Evolutionary conservation across 306 rosid species (phyloP).

Genomic region (Inga oerstediana): DNA sequence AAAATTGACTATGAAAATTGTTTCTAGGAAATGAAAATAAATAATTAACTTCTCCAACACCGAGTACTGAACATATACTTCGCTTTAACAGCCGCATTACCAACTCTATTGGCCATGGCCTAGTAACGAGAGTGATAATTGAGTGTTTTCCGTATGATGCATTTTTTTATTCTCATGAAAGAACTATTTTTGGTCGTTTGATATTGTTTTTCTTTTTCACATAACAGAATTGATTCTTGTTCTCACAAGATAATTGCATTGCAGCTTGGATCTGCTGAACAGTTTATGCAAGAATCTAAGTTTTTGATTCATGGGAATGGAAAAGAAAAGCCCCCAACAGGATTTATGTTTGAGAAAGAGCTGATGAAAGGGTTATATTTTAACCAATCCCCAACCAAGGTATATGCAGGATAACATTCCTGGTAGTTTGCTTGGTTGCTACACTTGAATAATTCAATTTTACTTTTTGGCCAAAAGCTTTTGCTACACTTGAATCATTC

Average conservation of each 20-base stretch:
- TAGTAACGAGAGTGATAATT: not conserved
- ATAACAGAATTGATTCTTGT: slow-evolving; percentile 7
- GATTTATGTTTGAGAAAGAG: slow-evolving; percentile 99
- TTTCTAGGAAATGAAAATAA: not conserved
- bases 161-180: not conserved
- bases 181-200: slow-evolving; percentile 4
- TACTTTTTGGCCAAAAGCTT: slow-evolving; percentile 24
- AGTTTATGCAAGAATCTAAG: slow-evolving; percentile 81
- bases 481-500: slow-evolving; percentile 2
- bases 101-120: not conserved
- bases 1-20: not conserved
- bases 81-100: not conserved
- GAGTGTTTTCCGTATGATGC: slow-evolving; percentile 9
- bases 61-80: not conserved
- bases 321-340: slow-evolving; percentile 84
- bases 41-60: not conserved
- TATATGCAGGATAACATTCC: slow-evolving; percentile 40
- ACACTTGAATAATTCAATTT: slow-evolving; percentile 10
- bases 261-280: slow-evolving; percentile 92
- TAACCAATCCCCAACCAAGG: slow-evolving; percentile 90
- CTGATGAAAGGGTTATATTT: slow-evolving; percentile 94
- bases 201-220: slow-evolving; percentile 27
- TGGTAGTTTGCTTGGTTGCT: slow-evolving; percentile 2
- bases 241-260: slow-evolving; percentile 33
- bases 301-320: slow-evolving; percentile 89